These are phyloP conservation scores for Aspergillus sclerotiicarbonarius DNA, from an alignment of 495 filamentous ascomycete genomes.

Conservation along the genomic window DNA sequence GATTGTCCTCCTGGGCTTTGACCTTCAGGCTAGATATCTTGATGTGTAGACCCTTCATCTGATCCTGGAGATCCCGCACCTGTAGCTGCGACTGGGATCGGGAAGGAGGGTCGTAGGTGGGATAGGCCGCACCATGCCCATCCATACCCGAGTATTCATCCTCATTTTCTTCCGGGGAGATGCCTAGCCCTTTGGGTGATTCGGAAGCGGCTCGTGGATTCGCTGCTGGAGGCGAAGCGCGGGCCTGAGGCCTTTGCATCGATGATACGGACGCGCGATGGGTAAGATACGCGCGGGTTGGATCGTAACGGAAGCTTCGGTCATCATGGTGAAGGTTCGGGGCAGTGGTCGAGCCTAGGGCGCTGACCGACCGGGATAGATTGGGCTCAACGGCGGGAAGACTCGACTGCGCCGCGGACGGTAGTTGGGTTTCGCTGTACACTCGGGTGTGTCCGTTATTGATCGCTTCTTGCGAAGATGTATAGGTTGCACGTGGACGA, in stretches of 20 bases:
- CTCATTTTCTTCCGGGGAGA: slow-evolving; percentile 25
- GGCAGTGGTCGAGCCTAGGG: slow-evolving; percentile 39
- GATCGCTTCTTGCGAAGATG: slow-evolving; percentile 32
- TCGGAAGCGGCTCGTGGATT: slow-evolving; percentile 23
- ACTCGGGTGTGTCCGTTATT: slow-evolving; percentile 54
- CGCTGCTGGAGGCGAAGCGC: slow-evolving; percentile 8
- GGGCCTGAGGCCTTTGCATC: slow-evolving; percentile 19
- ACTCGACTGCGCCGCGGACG: slow-evolving; percentile 34
- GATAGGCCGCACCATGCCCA: slow-evolving; percentile 37
- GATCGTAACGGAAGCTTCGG: slow-evolving; percentile 41
- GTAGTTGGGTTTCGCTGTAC: slow-evolving; percentile 56
- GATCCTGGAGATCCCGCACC: slow-evolving; percentile 80
- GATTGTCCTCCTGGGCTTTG: slow-evolving; percentile 75
- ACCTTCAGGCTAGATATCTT: slow-evolving; percentile 83
- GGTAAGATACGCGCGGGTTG: slow-evolving; percentile 38
- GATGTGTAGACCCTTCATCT: slow-evolving; percentile 92
- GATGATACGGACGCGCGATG: slow-evolving; percentile 39
- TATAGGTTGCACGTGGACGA: slow-evolving; percentile 39
- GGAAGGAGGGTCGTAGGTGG: slow-evolving; percentile 36
- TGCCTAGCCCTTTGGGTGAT: slow-evolving; percentile 31
- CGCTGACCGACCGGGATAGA: slow-evolving; percentile 41
- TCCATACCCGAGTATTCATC: slow-evolving; percentile 29
- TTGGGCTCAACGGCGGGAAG: slow-evolving; percentile 26
- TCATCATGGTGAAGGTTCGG: slow-evolving; percentile 37
- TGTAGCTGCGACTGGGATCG: slow-evolving; percentile 57